Conservation (phyloP, 768 basidiomycete genomes). For the Termitomyces sp. region DNA sequence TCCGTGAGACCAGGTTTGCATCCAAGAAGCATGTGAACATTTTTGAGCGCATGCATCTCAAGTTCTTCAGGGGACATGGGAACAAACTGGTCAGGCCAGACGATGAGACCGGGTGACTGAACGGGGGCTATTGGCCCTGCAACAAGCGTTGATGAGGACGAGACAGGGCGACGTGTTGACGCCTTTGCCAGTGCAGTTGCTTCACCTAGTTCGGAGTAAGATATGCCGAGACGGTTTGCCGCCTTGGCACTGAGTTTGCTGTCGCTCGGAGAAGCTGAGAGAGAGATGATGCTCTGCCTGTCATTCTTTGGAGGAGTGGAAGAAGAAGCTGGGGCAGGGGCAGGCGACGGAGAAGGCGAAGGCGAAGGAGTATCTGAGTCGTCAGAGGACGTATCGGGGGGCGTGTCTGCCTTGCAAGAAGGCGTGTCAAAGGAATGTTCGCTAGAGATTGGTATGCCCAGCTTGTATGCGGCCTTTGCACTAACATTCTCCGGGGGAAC, state of each 20-base stretch:
- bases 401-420: not conserved
- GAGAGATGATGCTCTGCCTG: not conserved
- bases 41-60: constrained; percentile 73
- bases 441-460: constrained; percentile 24
- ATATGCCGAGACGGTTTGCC: constrained; percentile 34
- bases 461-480: constrained; percentile 30
- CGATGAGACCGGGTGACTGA: constrained; percentile 60
- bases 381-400: not conserved
- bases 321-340: not conserved
- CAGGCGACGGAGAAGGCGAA: not conserved
- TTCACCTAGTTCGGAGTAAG: constrained; percentile 23
- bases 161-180: constrained; percentile 15
- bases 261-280: constrained; percentile 1
- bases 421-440: constrained; percentile 1
- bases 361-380: not conserved
- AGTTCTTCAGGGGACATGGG: constrained; percentile 53
- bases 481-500: constrained; percentile 23
- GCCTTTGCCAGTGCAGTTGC: constrained; percentile 22
- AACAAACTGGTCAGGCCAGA: constrained; percentile 56
- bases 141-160: constrained; percentile 16
- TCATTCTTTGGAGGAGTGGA: not conserved
- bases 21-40: constrained; percentile 58
- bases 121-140: constrained; percentile 15
- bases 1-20: constrained; percentile 54
- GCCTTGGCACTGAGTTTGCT: constrained; percentile 31